Conservation (phyloP, 1,284 basidiomycete species). For the Ganoderma lucidum region DNA sequence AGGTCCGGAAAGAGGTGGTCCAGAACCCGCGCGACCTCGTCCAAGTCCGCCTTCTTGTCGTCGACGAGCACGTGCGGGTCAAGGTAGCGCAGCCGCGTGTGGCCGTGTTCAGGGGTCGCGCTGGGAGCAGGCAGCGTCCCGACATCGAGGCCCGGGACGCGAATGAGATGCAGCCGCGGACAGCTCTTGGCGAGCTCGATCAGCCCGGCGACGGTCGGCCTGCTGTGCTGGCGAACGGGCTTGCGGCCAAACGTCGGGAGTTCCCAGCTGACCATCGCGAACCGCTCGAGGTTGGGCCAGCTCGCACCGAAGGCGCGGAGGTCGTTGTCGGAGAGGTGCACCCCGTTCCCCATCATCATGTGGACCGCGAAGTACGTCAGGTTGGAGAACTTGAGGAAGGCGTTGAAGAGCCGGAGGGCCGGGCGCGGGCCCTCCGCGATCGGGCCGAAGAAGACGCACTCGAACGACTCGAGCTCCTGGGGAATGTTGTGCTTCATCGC, state of each 20-base stretch:
- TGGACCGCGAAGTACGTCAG: not conserved
- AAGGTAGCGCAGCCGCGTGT: not conserved
- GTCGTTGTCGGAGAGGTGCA: not conserved
- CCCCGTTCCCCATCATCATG: not conserved
- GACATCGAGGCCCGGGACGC: not conserved
- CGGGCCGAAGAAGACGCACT: slow-evolving; percentile 1
- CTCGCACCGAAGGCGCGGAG: not conserved
- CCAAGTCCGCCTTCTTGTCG: not conserved
- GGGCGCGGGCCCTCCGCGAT: not conserved
- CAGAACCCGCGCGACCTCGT: not conserved
- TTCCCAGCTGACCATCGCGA: not conserved
- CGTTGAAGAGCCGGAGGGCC: not conserved
- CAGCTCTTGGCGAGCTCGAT: not conserved
- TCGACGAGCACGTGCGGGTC: not conserved
- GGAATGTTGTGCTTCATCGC: not conserved
- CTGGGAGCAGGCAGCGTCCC: not conserved
- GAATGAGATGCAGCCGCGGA: not conserved
- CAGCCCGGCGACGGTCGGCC: not conserved
- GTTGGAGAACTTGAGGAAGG: not conserved
- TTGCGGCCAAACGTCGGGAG: not conserved
- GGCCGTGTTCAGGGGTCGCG: not conserved
- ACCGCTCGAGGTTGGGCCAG: not conserved
- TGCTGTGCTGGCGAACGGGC: too few species aligned
- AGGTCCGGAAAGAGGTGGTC: not conserved
- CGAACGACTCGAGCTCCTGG: not conserved